A percentile compares a stretch with the other conserved stretches of the same genome.
Conservation (phyloP, 2,329 filamentous ascomycete species). For the Ophiognomonia clavigignenti-juglandacearum region DNA sequence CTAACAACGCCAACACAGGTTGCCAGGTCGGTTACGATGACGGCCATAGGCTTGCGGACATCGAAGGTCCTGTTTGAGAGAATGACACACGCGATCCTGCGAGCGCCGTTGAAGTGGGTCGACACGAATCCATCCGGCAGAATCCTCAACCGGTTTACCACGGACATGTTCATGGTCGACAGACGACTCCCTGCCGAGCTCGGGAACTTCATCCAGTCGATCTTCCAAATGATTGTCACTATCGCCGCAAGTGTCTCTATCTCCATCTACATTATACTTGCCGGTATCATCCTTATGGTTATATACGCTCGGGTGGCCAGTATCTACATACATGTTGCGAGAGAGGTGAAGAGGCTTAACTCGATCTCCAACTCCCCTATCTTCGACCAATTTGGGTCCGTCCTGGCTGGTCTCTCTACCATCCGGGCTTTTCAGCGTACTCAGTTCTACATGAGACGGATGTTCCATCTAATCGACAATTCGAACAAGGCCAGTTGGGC, state of each 20-base stretch:
- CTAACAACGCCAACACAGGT: conserved; percentile 9
- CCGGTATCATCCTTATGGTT: conserved; percentile 28
- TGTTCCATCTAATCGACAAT: conserved; percentile 29
- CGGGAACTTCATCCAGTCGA: conserved; percentile 23
- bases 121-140: conserved; percentile 36
- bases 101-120: conserved; percentile 34
- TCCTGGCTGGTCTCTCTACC: conserved; percentile 35
- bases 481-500: conserved; percentile 28
- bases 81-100: conserved; percentile 31
- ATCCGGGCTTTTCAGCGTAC: conserved; percentile 35
- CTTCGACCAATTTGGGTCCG: conserved; percentile 36
- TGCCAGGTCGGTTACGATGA: conserved; percentile 22
- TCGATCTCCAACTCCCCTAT: conserved; percentile 36
- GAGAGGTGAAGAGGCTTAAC: conserved; percentile 36
- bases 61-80: conserved; percentile 26
- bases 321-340: conserved; percentile 32
- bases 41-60: conserved; percentile 26
- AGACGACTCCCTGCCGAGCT: conserved; percentile 26
- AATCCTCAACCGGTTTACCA: conserved; percentile 38
- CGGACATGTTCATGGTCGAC: conserved; percentile 35
- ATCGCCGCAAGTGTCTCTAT: conserved; percentile 31
- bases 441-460: conserved; percentile 30
- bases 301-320: conserved; percentile 29
- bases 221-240: conserved; percentile 29
- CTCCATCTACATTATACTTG: conserved; percentile 30